A percentile compares a stretch with the other conserved stretches of the same genome.
These are phyloP conservation scores for Mucor velutinosus DNA, from an alignment of 371 early-diverging fungal genomes.

Conservation along the genomic window DNA sequence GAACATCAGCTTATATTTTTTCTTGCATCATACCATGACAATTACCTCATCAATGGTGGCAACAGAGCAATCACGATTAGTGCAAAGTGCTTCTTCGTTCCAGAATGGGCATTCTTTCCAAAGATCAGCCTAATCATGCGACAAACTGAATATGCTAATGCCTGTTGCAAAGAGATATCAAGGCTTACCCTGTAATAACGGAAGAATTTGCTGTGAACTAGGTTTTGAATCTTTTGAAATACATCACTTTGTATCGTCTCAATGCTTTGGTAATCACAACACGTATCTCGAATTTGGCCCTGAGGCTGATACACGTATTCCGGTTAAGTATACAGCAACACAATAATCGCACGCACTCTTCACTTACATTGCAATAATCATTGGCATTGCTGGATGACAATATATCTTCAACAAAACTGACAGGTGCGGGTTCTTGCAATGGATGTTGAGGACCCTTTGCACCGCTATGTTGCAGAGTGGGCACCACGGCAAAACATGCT, in stretches of 20 bases:
- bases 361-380: slow-evolving; percentile 50
- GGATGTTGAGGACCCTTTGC: slow-evolving; percentile 22
- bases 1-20: neutral
- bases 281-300: slow-evolving; percentile 78
- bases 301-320: slow-evolving; percentile 50
- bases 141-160: neutral
- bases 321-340: neutral
- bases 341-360: neutral
- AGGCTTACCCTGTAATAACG: slow-evolving; percentile 79
- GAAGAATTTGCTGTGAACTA: slow-evolving; percentile 86
- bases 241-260: slow-evolving; percentile 76
- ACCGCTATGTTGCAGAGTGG: slow-evolving; percentile 11
- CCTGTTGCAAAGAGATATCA: neutral
- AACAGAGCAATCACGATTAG: slow-evolving; percentile 87
- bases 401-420: slow-evolving; percentile 40
- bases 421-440: slow-evolving; percentile 35
- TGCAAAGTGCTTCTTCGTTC: slow-evolving; percentile 82
- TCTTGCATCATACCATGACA: neutral
- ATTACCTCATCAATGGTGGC: slow-evolving; percentile 75
- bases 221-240: slow-evolving; percentile 61
- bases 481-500: slow-evolving; percentile 10
- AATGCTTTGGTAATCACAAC: slow-evolving; percentile 83
- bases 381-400: slow-evolving; percentile 22
- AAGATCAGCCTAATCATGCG: slow-evolving; percentile 70
- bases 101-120: slow-evolving; percentile 94